Base-by-base conservation (phyloP, 2,329 filamentous ascomycete species). In the Fusarium beomiforme region DNA sequence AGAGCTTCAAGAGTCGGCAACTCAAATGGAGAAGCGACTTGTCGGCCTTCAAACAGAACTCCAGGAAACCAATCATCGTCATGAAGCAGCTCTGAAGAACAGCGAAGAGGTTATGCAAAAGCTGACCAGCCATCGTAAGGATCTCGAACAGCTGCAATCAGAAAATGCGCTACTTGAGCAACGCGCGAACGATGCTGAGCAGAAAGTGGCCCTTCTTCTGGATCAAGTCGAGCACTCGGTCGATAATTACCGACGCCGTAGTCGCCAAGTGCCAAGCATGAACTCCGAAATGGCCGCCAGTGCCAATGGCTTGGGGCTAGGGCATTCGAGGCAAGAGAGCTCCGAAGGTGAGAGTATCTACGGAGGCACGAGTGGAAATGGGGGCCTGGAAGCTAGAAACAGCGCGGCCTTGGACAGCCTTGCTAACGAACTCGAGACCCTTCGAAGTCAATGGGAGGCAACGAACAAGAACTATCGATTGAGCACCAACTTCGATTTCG, bases 161-260 rank as follows among this genome's bases (percentile, higher is more conserved):
- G 95, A 98, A 81, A 97, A 98, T 76, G 81, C 84, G 1, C 83
- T 91, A 37, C 89, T 99, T 6, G 95, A 98, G 79, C 90, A 90
- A 74, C 92, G 95, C 44, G 95, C 95, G 9, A 86, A 89, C 55
- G 95, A 98, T 79, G 96, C 96, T 2, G 96, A 99, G 83, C 91
- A 93, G 72, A 97, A 97, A 78, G 96, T 99, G 24, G 93, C 93
- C 34, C 88, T 97, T 77, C 89, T 99, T 53, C 90, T 99, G 16
- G 94, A 98, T 79, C 95, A 98, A 78, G 95, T 99, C 39, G 95
- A 97, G 81, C 90, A 91, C 42, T 97, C 94, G 7, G 96, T 99
- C 19, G 95, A 96, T 81, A 97, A 93, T 79, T 98, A 98, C 81
- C 92, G 96, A 59, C 92, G 96, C 42, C 94, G 88, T 64, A 91